A percentile compares a stretch with the other conserved stretches of the same genome.
These are phyloP conservation scores for Saussurea involucrata DNA, from an alignment of 129 eudicot genomes.

Conservation along the genomic window DNA sequence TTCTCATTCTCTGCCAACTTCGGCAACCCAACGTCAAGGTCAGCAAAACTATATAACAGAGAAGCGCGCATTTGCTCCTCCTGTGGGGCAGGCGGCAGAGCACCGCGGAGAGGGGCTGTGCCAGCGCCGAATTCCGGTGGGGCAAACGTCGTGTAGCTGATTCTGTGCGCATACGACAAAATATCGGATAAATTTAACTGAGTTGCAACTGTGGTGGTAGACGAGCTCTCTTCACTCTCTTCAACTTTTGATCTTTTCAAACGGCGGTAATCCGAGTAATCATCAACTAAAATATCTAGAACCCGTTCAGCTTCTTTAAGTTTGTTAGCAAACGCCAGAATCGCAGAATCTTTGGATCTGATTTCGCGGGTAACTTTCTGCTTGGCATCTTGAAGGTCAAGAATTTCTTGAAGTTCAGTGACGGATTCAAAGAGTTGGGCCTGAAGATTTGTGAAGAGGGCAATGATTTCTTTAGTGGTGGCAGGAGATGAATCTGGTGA, in stretches of 20 bases:
- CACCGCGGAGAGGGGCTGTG: constrained; percentile 81
- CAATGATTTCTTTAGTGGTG: constrained; percentile 55
- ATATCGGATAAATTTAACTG: constrained; percentile 67
- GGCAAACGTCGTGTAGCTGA: constrained; percentile 96
- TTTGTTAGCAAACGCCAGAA: constrained; percentile 73
- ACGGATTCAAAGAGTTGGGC: constrained; percentile 84
- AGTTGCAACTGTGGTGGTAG: constrained; percentile 70
- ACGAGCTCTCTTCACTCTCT: constrained; percentile 37
- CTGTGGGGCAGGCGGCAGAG: constrained; percentile 97
- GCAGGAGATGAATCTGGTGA: constrained; percentile 45
- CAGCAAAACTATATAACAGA: constrained; percentile 64
- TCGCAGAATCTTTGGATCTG: constrained; percentile 59
- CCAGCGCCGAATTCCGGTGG: constrained; percentile 97
- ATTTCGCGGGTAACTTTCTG: constrained; percentile 67
- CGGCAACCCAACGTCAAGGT: constrained; percentile 82
- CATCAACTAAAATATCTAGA: constrained; percentile 87
- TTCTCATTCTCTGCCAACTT: constrained; percentile 56
- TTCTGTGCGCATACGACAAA: constrained; percentile 75
- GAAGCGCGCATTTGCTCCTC: constrained; percentile 99
- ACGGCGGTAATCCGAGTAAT: constrained; percentile 76
- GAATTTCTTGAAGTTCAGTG: constrained; percentile 93
- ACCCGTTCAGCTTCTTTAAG: constrained; percentile 81
- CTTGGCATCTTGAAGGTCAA: constrained; percentile 85
- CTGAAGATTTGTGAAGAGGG: constrained; percentile 69
- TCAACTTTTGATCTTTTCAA: constrained; percentile 60